A percentile compares a stretch with the other conserved stretches of the same genome.
phyloP scores from a whole-genome alignment of 805 yeast species.

The Ogataea neopini region DNA sequence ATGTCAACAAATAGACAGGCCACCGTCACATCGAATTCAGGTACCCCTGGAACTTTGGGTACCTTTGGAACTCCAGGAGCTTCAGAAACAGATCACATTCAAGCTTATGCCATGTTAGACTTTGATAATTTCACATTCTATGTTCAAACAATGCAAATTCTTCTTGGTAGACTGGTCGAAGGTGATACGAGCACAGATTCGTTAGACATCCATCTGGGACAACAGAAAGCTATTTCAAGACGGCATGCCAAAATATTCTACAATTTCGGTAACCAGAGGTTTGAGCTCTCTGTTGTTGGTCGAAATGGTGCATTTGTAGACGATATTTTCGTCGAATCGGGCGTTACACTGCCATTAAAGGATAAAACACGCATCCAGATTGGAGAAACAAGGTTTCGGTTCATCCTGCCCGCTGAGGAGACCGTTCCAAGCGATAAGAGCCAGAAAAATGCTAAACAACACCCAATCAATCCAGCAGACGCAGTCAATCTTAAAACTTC shows the following conservation, averaged over 20 bases:
- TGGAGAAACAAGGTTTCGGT: constrained; percentile 87
- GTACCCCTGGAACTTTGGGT: too few relatives aligned
- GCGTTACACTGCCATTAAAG: constrained; percentile 82
- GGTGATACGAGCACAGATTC: constrained; percentile 54
- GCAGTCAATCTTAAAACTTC: constrained; percentile 58
- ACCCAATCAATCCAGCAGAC: constrained; percentile 55
- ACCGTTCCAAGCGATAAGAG: constrained; percentile 25
- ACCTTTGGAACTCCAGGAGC: too few relatives aligned
- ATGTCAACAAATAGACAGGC: constrained; percentile 39
- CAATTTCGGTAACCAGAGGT: constrained; percentile 93
- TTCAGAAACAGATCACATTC: constrained; percentile 41
- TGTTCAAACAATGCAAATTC: constrained; percentile 93
- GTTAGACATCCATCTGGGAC: constrained; percentile 90
- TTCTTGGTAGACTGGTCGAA: constrained; percentile 87
- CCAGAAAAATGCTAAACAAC: constrained; percentile 28
- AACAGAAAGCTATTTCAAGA: constrained; percentile 90
- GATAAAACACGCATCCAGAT: constrained; percentile 87
- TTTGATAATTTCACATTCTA: constrained; percentile 92
- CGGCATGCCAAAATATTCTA: constrained; percentile 95
- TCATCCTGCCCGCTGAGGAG: constrained; percentile 76
- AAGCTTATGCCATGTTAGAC: constrained; percentile 76
- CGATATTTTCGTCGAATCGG: constrained; percentile 84
- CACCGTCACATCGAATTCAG: too few relatives aligned
- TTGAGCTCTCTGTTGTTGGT: constrained; percentile 89
- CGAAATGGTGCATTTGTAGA: constrained; percentile 97